Percentiles rank a stretch among this genome's conserved stretches.
phyloP scores from a whole-genome alignment of 2,329 filamentous ascomycete species.

The Aspergillus ibericus region DNA sequence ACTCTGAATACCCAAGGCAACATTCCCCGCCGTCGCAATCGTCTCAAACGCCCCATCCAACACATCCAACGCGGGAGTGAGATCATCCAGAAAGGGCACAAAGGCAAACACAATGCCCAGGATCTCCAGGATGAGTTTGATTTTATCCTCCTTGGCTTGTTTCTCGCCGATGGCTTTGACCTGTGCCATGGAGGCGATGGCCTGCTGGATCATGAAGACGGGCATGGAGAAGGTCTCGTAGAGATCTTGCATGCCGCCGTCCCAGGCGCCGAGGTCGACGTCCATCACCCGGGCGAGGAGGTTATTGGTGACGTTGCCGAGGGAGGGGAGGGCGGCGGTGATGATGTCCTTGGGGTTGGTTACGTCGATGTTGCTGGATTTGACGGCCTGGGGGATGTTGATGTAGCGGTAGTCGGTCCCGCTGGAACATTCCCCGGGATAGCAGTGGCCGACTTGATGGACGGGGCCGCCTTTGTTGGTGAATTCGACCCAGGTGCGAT shows the following conservation, averaged over 20 bases:
- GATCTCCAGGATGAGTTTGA: not conserved
- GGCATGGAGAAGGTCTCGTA: not conserved
- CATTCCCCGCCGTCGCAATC: not conserved
- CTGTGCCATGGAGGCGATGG: not conserved
- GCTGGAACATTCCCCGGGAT: not conserved
- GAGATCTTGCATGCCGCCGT: not conserved
- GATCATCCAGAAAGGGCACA: not conserved
- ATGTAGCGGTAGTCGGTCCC: not conserved
- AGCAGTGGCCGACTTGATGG: not conserved
- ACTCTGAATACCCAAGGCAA: not conserved
- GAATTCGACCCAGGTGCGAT: not conserved
- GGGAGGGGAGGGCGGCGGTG: not conserved
- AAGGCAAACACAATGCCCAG: not conserved
- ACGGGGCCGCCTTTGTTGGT: not conserved
- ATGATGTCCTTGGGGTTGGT: not conserved
- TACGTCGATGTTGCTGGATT: not conserved
- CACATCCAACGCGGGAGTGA: not conserved
- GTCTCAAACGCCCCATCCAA: not conserved
- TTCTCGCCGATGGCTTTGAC: constrained; percentile 1
- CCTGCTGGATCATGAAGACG: constrained; percentile 2
- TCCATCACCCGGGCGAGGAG: not conserved
- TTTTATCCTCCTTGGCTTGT: constrained; percentile 1
- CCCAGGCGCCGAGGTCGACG: not conserved
- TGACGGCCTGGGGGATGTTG: not conserved
- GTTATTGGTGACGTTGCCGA: not conserved